Evolutionary conservation across 495 filamentous ascomycete species (phyloP).

Genomic region (Tuber microsphaerosporum): DNA sequence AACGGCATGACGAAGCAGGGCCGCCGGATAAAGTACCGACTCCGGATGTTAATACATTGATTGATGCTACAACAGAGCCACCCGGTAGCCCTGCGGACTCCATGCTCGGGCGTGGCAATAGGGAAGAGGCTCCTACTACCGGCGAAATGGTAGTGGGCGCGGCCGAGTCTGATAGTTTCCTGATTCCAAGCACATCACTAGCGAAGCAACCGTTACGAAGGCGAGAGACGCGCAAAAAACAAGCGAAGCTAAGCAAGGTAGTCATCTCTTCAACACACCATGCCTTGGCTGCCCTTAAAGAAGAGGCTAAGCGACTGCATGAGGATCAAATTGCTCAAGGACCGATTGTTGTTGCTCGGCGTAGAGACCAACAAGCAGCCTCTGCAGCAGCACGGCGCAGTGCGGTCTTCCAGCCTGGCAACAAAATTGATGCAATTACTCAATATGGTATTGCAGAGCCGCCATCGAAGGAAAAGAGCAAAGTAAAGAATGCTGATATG

Average conservation of each 20-base stretch:
- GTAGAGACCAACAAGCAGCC: slow-evolving; percentile 38
- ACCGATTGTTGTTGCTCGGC: slow-evolving; percentile 38
- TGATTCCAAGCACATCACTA: neutral
- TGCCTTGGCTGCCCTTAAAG: slow-evolving; percentile 37
- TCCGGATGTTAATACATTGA: neutral
- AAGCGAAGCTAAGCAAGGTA: slow-evolving; percentile 33
- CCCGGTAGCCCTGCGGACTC: neutral
- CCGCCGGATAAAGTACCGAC: neutral
- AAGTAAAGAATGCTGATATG: slow-evolving; percentile 32
- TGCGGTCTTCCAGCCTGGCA: slow-evolving; percentile 35
- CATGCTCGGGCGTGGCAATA: neutral
- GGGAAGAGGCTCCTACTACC: neutral
- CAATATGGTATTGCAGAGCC: slow-evolving; percentile 37
- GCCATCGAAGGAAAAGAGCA: slow-evolving; percentile 24
- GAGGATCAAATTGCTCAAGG: slow-evolving; percentile 40
- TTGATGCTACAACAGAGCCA: neutral
- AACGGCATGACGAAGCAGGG: neutral
- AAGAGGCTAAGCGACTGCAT: slow-evolving; percentile 36
- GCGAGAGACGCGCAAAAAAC: slow-evolving; percentile 18
- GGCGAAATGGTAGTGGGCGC: neutral
- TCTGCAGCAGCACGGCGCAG: slow-evolving; percentile 34
- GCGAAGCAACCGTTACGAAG: neutral
- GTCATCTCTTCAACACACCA: slow-evolving; percentile 40
- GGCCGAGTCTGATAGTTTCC: neutral
- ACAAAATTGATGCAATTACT: slow-evolving; percentile 39